Percentiles rank a stretch among this genome's conserved stretches.
Evolutionary conservation across 352 stramenopile genomes (phyloP).

Genomic region (Globisporangium orthogonon): DNA sequence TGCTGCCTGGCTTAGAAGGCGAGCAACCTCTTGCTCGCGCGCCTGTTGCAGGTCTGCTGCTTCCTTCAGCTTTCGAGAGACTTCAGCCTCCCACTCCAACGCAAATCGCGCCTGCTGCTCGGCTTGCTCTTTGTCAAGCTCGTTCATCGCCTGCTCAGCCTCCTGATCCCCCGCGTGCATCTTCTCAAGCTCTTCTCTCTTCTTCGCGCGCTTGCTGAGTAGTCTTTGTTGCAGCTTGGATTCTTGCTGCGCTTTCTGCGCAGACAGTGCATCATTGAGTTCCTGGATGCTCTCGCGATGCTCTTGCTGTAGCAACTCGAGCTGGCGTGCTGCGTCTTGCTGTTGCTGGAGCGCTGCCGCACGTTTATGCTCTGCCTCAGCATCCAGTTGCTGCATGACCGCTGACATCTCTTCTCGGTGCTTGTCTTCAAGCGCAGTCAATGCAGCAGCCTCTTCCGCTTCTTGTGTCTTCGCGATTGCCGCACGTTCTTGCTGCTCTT

Average conservation of each 20-base stretch:
- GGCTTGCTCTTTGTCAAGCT: constrained; percentile 9
- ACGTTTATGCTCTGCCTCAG: constrained; percentile 12
- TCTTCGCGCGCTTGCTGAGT: constrained; percentile 22
- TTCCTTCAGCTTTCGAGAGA: constrained; percentile 1
- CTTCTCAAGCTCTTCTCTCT: constrained; percentile 9
- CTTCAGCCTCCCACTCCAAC: constrained; percentile 8
- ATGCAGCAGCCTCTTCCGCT: constrained; percentile 2
- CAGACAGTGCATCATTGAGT: constrained; percentile 23
- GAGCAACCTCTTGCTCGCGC: constrained; percentile 8
- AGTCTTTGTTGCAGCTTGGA: constrained; percentile 39
- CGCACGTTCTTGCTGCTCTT: constrained; percentile 2
- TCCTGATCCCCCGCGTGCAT: background rate
- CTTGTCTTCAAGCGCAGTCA: constrained; percentile 2
- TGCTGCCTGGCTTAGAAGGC: constrained; percentile 9
- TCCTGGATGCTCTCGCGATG: constrained; percentile 27
- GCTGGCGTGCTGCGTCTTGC: constrained; percentile 31
- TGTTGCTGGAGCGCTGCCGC: constrained; percentile 20
- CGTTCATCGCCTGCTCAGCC: background rate
- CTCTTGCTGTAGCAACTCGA: constrained; percentile 39
- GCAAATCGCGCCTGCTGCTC: constrained; percentile 8
- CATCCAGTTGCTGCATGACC: constrained; percentile 5
- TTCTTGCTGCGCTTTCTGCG: constrained; percentile 33
- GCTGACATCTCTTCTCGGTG: constrained; percentile 18
- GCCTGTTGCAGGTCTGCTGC: constrained; percentile 3
- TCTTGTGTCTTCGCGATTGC: background rate